Conservation (phyloP, 2,329 filamentous ascomycete species). For the Colletotrichum costaricense region DNA sequence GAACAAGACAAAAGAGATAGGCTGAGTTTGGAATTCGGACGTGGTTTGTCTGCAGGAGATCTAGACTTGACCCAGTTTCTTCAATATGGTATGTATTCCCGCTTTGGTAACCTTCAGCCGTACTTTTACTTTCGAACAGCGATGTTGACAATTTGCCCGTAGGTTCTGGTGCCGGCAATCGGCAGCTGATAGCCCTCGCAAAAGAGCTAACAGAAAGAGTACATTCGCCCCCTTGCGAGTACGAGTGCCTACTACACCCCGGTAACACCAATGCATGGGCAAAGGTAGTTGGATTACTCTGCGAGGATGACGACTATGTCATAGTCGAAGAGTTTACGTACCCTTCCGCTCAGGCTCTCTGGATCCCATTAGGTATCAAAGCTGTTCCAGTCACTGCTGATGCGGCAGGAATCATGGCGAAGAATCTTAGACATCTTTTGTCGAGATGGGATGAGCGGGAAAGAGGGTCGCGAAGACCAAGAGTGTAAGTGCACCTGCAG, state of each 20-base stretch:
- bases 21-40: constrained; percentile 23
- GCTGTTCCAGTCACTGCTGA: constrained; percentile 42
- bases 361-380: constrained; percentile 43
- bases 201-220: constrained; percentile 39
- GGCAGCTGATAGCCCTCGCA: constrained; percentile 30
- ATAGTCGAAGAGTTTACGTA: constrained; percentile 45
- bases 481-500: constrained; percentile 25
- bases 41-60: not conserved
- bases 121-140: not conserved
- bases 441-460: constrained; percentile 39
- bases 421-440: constrained; percentile 37
- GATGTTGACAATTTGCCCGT: not conserved
- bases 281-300: constrained; percentile 44
- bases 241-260: constrained; percentile 41
- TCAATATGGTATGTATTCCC: not conserved
- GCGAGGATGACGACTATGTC: constrained; percentile 43
- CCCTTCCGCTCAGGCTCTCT: constrained; percentile 44
- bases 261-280: constrained; percentile 47
- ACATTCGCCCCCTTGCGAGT: constrained; percentile 38
- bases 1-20: not conserved
- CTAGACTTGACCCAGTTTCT: not conserved
- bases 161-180: constrained; percentile 36
- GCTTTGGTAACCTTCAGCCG: not conserved
- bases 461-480: constrained; percentile 31
- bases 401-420: constrained; percentile 41